Evolutionary conservation across 1,284 basidiomycete species (phyloP), one percentile per base, ranked within the genome.

Genomic region (Sporisorium iseilematis-ciliati): DNA sequence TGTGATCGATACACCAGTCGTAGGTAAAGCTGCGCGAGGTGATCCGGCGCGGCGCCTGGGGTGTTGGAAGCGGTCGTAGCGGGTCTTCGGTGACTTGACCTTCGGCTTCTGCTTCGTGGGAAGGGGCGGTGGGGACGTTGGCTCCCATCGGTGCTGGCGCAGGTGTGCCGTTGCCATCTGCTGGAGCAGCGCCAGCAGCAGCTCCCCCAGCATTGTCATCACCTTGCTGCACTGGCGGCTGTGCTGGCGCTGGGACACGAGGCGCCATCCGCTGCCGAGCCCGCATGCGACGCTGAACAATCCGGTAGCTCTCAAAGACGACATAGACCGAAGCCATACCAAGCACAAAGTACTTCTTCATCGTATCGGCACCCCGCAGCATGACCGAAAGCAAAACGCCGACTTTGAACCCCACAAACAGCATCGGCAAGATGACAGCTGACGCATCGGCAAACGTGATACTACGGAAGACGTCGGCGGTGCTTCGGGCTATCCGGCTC

Each of bases 311-410:
- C 50, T 81, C 71, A 23, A 63, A 78, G 1, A 52, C 40, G 3
- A 81, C 59, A 46, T 77, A 81, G 21, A 68, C 31, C 11, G 43
- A 48, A 12, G 74, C 65, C 54, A 72, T 65, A 5, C 61, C 71
- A 2, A 70, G 46, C 31, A 81, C 63, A 54, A 73, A 60, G 51
- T 60, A 71, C 40, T 35, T 35, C 49, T 78, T 81, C n/a, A 61
- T n/a, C 25, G 31, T 21, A 14, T 70, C 65, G 4, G 79, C 79
- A 4, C 64, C 58, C 2, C 73, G 52, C 29, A 75, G 54, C 65
- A 81, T 58, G 29, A 81, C 59, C 25, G 71, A 76, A 12, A 81
- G 61, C 33, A 81, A 51, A 26, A 81, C 68, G 21, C 68, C 64
- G 14, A 81, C 57, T 25, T 80, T 80, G 46, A 81, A 57, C 4